Evolutionary conservation across 2,329 filamentous ascomycete species (phyloP).

Genomic region (Alternaria novae-zelandiae): DNA sequence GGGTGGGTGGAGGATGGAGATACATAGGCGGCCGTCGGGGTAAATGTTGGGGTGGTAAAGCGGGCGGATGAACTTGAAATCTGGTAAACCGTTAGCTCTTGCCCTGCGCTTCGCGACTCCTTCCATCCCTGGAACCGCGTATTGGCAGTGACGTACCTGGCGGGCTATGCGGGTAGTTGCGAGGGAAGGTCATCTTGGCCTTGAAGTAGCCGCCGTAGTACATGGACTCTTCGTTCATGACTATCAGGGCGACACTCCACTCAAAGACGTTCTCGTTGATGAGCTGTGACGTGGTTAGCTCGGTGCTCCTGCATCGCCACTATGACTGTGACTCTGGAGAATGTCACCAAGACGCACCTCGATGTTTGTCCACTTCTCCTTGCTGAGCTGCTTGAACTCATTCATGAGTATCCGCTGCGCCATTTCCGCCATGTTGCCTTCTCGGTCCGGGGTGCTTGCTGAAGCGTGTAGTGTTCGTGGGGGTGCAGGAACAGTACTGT

Average conservation of each 20-base stretch:
- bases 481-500: slow-evolving; percentile 10
- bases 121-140: not conserved
- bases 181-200: slow-evolving; percentile 84
- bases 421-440: slow-evolving; percentile 41
- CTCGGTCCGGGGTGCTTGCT: slow-evolving; percentile 3
- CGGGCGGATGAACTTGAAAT: slow-evolving; percentile 81
- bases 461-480: slow-evolving; percentile 16
- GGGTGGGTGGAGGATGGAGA: slow-evolving; percentile 92
- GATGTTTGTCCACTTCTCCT: slow-evolving; percentile 94
- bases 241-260: slow-evolving; percentile 88
- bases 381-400: slow-evolving; percentile 79
- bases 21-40: slow-evolving; percentile 86
- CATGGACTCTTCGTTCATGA: slow-evolving; percentile 87
- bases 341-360: slow-evolving; percentile 62
- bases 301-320: slow-evolving; percentile 19
- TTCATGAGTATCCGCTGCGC: slow-evolving; percentile 87
- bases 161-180: slow-evolving; percentile 87
- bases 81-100: slow-evolving; percentile 45
- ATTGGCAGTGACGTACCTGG: slow-evolving; percentile 59
- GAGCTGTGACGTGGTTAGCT: slow-evolving; percentile 59
- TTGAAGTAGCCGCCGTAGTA: slow-evolving; percentile 95
- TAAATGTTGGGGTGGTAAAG: slow-evolving; percentile 97
- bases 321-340: not conserved
- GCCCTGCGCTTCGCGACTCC: not conserved
- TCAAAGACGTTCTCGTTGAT: slow-evolving; percentile 83